A percentile compares a stretch with the other conserved stretches of the same genome.
Evolutionary conservation across 1,284 basidiomycete species (phyloP).

Genomic region (Fomitopsis schrenkii): DNA sequence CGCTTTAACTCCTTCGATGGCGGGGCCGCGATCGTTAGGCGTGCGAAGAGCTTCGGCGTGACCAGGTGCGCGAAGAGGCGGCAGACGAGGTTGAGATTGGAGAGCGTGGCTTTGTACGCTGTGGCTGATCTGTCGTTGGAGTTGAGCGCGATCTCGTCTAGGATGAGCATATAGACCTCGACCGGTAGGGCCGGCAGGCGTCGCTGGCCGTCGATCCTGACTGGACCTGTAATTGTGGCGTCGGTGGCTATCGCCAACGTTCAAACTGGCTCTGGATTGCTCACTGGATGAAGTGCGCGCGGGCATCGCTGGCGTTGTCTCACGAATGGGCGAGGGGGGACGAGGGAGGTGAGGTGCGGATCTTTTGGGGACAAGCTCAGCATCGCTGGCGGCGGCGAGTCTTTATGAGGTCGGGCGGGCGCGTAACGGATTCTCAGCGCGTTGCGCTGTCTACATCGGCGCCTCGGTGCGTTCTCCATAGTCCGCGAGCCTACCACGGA

Average conservation of each 20-base stretch:
- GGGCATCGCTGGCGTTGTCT: not conserved
- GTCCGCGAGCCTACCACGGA: not conserved
- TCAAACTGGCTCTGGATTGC: not conserved
- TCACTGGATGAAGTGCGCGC: conserved; percentile 3
- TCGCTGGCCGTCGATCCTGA: conserved; percentile 2
- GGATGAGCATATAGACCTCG: conserved; percentile 12
- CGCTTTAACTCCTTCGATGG: not conserved
- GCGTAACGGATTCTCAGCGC: conserved; percentile 4
- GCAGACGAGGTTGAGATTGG: conserved; percentile 36
- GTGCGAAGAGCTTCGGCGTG: conserved; percentile 10
- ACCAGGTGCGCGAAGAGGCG: conserved; percentile 35
- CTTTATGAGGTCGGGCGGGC: not conserved
- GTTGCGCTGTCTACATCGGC: not conserved
- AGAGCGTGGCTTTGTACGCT: conserved; percentile 18
- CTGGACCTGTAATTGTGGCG: conserved; percentile 5
- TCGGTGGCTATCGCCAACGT: not conserved
- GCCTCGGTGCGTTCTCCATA: not conserved
- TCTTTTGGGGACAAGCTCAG: not conserved
- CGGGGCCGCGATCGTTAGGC: conserved; percentile 2
- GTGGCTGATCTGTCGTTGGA: not conserved
- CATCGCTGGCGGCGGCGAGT: conserved; percentile 1
- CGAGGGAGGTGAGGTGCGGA: not conserved
- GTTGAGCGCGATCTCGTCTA: conserved; percentile 8
- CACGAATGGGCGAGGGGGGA: not conserved
- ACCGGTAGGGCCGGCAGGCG: conserved; percentile 6